A percentile compares a stretch with the other conserved stretches of the same genome.
These are phyloP conservation scores for Cryptococcus maquisensis DNA, from an alignment of 1,284 basidiomycete species.

Conservation along the genomic window DNA sequence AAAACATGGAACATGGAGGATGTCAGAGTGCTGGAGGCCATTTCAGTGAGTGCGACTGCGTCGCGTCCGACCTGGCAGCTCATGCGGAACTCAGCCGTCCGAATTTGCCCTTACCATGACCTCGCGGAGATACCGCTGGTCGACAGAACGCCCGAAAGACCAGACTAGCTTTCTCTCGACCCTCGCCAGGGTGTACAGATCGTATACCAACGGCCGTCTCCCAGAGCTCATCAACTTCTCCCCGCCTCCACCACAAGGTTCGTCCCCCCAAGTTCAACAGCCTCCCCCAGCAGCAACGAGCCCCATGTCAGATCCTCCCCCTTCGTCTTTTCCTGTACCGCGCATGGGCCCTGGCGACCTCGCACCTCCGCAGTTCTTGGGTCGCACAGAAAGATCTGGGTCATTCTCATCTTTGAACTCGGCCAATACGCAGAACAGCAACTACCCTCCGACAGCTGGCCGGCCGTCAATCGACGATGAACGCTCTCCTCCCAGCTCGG, in stretches of 20 bases:
- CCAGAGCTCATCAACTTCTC: constrained; percentile 46
- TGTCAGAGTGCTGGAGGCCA: constrained; percentile 71
- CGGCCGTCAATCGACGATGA: constrained; percentile 25
- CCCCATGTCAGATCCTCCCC: background rate
- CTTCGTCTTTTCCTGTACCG: background rate
- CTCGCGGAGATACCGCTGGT: constrained; percentile 75
- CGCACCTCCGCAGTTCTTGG: constrained; percentile 14
- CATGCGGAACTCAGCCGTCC: constrained; percentile 51
- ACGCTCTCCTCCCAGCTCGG: constrained; percentile 10
- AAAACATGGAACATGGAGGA: constrained; percentile 92
- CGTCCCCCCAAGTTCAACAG: background rate
- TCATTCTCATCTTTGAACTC: constrained; percentile 15
- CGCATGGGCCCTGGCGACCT: background rate
- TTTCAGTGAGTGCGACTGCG: constrained; percentile 53
- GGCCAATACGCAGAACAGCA: constrained; percentile 3
- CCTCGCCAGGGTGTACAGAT: constrained; percentile 65
- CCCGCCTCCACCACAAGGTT: constrained; percentile 5
- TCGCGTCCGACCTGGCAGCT: background rate
- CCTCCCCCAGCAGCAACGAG: constrained; percentile 6
- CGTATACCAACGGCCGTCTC: constrained; percentile 57
- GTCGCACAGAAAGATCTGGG: constrained; percentile 15
- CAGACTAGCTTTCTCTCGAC: constrained; percentile 68
- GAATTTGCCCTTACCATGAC: constrained; percentile 76
- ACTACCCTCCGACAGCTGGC: constrained; percentile 5
- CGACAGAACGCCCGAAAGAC: constrained; percentile 68